Conservation (phyloP, 1,139 yeast species). For the Candida freyschussii region DNA sequence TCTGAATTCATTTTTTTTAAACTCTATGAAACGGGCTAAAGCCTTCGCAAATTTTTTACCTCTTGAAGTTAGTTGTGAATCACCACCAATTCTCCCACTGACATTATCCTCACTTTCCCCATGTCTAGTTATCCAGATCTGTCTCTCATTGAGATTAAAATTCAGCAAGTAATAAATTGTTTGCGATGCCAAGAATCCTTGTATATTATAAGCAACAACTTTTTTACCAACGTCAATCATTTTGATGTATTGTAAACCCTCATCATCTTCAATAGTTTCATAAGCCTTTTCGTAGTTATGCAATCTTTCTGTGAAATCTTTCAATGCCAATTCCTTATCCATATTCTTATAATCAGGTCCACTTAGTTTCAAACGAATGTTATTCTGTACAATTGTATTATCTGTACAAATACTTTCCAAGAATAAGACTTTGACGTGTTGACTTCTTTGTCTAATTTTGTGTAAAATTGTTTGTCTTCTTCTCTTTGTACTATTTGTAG, state of each 20-base stretch:
- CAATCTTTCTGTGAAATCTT: conserved; percentile 78
- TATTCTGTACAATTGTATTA: conserved; percentile 68
- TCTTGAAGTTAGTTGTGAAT: conserved; percentile 72
- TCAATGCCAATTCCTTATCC: conserved; percentile 76
- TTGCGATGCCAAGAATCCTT: conserved; percentile 91
- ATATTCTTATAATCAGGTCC: conserved; percentile 91
- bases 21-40: conserved; percentile 66
- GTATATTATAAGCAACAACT: conserved; percentile 85
- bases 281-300: conserved; percentile 84
- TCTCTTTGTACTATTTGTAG: conserved; percentile 81
- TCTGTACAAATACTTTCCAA: conserved; percentile 87
- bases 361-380: conserved; percentile 75
- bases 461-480: conserved; percentile 67
- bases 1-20: conserved; percentile 68
- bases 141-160: conserved; percentile 85
- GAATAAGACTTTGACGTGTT: conserved; percentile 70
- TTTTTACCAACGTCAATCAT: conserved; percentile 96
- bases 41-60: conserved; percentile 74
- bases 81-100: conserved; percentile 88
- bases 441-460: conserved; percentile 62
- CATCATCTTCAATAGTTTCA: conserved; percentile 80
- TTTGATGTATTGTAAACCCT: conserved; percentile 80
- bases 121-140: conserved; percentile 92
- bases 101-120: conserved; percentile 89
- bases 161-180: conserved; percentile 85